phyloP scores from a whole-genome alignment of 1,284 basidiomycete genomes.

The Takashimella tepidaria region DNA sequence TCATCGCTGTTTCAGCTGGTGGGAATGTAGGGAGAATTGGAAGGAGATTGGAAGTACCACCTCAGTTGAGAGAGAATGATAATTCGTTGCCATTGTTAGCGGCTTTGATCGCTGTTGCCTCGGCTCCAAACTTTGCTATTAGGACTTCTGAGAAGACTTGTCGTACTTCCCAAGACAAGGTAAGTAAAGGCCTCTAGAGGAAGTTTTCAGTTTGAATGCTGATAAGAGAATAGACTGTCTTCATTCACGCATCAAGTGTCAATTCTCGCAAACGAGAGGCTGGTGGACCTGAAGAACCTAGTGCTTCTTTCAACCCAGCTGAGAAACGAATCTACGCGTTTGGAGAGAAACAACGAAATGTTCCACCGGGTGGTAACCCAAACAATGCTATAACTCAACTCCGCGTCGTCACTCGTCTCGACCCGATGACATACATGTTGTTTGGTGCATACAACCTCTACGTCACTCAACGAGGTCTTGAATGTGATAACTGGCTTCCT shows the following conservation, averaged over 20 bases:
- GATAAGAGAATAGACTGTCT: slow-evolving; percentile 22
- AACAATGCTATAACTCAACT: slow-evolving; percentile 49
- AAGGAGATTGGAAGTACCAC: slow-evolving; percentile 52
- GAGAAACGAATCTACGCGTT: slow-evolving; percentile 82
- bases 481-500: slow-evolving; percentile 89
- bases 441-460: slow-evolving; percentile 81
- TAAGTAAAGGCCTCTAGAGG: slow-evolving; percentile 44
- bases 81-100: slow-evolving; percentile 74
- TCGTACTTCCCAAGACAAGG: slow-evolving; percentile 82
- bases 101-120: slow-evolving; percentile 78
- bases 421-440: slow-evolving; percentile 85
- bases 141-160: slow-evolving; percentile 66
- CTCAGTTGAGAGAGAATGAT: slow-evolving; percentile 67
- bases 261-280: slow-evolving; percentile 67
- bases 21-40: slow-evolving; percentile 43
- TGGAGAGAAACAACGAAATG: slow-evolving; percentile 75
- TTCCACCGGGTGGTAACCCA: slow-evolving; percentile 35
- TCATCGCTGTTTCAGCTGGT: slow-evolving; percentile 70
- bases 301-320: slow-evolving; percentile 46
- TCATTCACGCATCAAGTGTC: slow-evolving; percentile 80
- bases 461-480: slow-evolving; percentile 63
- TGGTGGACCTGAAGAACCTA: slow-evolving; percentile 49
- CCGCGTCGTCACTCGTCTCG: slow-evolving; percentile 76
- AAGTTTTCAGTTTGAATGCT: slow-evolving; percentile 1
- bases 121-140: slow-evolving; percentile 91